Base-by-base conservation (phyloP, 2,329 filamentous ascomycete genomes). In the Colletotrichum tabaci region DNA sequence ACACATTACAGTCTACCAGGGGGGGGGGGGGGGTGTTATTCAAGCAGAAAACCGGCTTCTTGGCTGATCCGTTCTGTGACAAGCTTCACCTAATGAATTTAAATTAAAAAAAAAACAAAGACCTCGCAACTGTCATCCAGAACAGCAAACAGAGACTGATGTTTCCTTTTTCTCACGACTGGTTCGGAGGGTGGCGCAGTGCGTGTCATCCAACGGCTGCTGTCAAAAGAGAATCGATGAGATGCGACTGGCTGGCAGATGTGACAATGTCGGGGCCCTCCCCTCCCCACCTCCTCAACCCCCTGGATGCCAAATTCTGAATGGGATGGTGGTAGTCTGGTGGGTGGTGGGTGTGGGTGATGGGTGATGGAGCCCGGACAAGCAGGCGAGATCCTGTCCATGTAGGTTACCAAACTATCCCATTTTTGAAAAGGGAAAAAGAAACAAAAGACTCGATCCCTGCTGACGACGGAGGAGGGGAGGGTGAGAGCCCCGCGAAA, bases 161-260 rank as follows among this genome's bases (percentile, higher is more conserved):
- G 68, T 68, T 68, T 68, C 68, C 58, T 58, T 46, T 61, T 62
- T 63, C 35, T 38, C 58, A 58, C 56, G 53, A 68, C 68, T 60
- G 35, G 65, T 68, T 18, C 68, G 55, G 40, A 50, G 53, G 65
- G 65, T 71, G 68, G 68, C 65, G 68, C 58, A 60, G 52, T 71
- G 58, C 21, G 65, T 63, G 61, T 40, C 49, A 38, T 52, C 63
- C 67, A 71, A 71, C 68, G 68, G 58, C 50, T 53, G 55, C 57
- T 71, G 68, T 55, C 68, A 71, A 66, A 52, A 12, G 21, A 58
- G 42, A 71, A 46, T 55, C 46, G 44, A 53, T 52, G 53, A 68
- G 66, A 63, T 71, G 68, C 68, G 68, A 71, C 68, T 71, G 68
- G 68, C 65, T 71, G 65, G 55, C 68, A 61, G 65, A 68, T 71